Evolutionary conservation across 1,284 basidiomycete genomes (phyloP).

Genomic region (Leccinum huronense): DNA sequence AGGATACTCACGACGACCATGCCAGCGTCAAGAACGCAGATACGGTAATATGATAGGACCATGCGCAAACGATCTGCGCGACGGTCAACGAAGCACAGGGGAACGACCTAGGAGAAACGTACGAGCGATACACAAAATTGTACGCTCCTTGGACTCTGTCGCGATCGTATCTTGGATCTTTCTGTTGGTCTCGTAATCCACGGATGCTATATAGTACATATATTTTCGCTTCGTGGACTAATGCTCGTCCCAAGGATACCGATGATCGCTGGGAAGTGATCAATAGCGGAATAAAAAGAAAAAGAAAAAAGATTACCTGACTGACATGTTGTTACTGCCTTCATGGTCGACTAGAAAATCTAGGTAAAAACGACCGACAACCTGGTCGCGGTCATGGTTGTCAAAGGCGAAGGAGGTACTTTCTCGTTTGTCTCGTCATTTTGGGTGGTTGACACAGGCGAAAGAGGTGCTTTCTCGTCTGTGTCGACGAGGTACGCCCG

Average conservation of each 20-base stretch:
- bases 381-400: neutral
- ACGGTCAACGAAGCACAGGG: slow-evolving; percentile 7
- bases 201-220: slow-evolving; percentile 49
- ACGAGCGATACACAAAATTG: slow-evolving; percentile 80
- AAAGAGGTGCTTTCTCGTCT: slow-evolving; percentile 24
- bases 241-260: slow-evolving; percentile 79
- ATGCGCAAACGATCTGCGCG: slow-evolving; percentile 64
- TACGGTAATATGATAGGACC: slow-evolving; percentile 72
- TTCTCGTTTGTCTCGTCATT: neutral
- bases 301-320: slow-evolving; percentile 16
- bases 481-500: slow-evolving; percentile 69
- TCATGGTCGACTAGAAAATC: slow-evolving; percentile 85
- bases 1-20: slow-evolving; percentile 48
- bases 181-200: slow-evolving; percentile 81
- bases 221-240: slow-evolving; percentile 75
- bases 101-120: slow-evolving; percentile 27
- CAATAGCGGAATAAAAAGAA: neutral
- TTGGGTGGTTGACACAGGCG: neutral
- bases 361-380: slow-evolving; percentile 58
- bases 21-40: slow-evolving; percentile 75
- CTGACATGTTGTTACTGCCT: slow-evolving; percentile 72
- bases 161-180: slow-evolving; percentile 88
- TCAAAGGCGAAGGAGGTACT: neutral
- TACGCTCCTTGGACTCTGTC: slow-evolving; percentile 75
- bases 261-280: slow-evolving; percentile 57